Base-by-base conservation (phyloP, 2,329 filamentous ascomycete genomes). In the Clonostachys solani region DNA sequence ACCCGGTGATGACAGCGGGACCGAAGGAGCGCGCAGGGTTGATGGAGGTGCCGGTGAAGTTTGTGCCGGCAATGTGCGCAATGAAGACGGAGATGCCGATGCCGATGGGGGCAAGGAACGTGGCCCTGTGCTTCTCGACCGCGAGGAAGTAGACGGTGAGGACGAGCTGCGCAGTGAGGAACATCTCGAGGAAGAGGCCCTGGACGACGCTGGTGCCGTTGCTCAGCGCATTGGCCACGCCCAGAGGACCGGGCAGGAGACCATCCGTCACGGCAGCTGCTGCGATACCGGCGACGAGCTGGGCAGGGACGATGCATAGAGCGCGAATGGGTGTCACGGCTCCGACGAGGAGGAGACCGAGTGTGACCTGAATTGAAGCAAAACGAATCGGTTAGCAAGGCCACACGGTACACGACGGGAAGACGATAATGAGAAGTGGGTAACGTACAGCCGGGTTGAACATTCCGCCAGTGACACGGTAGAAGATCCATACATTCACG, bases 11-110 rank as follows among this genome's bases (percentile, higher is more conserved):
- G 4, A 70, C 66, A 43, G 64, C 71, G 7, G 72, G 73, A 10
- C 73, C 73, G 37, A 76, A 67, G 2, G 69, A 70, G n/a, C 73
- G 63, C 0, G 71, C 71, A 0, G 73, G 73, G 47, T 76, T 75
- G 29, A 73, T 53, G 9, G 63, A 65, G 33, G 66, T 68, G 10
- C 68, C 68, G 2, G 72, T 73, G 38, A 67, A 73, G 45, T 62
- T 60, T 4, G 65, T 58, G 40, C 62, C 53, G n/a, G 52, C 50
- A 35, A 72, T 59, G 54, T 73, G 59, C 3, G 64, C 66, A 19
- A 88, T 72, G 58, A 89, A 88, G 29, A 89, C 71, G 0, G 83
- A 68, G 5, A 88, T 60, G 0, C 86, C 86, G 51, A 89, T 87
- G 3, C 81, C 84, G 1, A 89, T 65, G 0, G 86, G 85, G 0